A percentile compares a stretch with the other conserved stretches of the same genome.
Conservation (phyloP, 148 eudicot species). For the Rhododendron mucronatum region DNA sequence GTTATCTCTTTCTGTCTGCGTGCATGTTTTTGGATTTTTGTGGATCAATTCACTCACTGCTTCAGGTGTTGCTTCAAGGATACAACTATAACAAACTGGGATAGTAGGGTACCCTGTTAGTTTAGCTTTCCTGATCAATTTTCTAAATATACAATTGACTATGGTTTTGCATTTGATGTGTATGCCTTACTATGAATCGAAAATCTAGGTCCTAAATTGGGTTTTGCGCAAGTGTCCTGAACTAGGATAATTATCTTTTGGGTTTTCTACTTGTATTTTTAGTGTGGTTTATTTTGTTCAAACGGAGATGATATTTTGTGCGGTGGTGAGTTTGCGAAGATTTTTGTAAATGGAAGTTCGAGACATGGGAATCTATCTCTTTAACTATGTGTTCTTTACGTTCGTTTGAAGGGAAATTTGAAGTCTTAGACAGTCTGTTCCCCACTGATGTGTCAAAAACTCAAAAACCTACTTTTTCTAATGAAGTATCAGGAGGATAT, state of each 20-base stretch:
- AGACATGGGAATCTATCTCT: background rate
- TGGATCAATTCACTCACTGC: background rate
- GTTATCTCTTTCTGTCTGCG: background rate
- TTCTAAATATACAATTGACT: background rate
- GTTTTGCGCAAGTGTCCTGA: background rate
- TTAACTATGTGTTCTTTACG: background rate
- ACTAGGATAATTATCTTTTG: background rate
- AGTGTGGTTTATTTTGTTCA: background rate
- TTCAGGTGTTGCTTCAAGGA: background rate
- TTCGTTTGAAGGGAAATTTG: background rate
- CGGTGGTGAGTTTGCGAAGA: background rate
- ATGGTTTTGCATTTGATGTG: background rate
- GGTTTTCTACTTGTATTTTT: background rate
- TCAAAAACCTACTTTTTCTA: background rate
- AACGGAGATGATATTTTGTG: background rate
- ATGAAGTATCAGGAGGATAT: background rate
- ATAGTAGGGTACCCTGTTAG: background rate
- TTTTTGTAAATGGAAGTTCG: background rate
- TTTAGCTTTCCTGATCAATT: background rate
- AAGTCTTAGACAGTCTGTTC: background rate
- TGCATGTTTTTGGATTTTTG: background rate
- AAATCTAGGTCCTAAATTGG: background rate
- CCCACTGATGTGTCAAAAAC: background rate
- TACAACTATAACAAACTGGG: background rate
- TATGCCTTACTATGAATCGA: background rate